These are phyloP conservation scores for Rhizoctonia solani DNA, from an alignment of 1,284 basidiomycete species.

Conservation along the genomic window DNA sequence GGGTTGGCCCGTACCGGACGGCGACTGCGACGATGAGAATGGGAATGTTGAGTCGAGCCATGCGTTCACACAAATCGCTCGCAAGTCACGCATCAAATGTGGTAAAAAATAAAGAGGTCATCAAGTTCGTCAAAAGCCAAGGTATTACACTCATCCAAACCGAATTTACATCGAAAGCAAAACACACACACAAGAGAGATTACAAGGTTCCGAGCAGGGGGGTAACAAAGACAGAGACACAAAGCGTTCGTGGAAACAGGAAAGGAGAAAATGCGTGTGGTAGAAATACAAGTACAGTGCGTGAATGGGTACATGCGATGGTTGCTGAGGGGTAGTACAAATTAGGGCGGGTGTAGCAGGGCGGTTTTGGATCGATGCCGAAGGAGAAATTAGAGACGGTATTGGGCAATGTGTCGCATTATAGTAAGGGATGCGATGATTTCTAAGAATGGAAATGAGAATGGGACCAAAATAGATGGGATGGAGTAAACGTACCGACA, in stretches of 20 bases:
- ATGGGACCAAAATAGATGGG: background rate
- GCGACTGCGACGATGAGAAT: no score
- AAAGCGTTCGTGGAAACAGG: background rate
- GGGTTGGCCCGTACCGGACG: no score
- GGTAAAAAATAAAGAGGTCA: no score
- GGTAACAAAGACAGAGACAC: background rate
- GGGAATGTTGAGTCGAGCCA: no score
- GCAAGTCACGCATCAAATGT: no score
- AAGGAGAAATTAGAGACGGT: conserved; percentile 14
- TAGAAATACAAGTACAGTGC: background rate
- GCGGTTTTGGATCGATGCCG: background rate
- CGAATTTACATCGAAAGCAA: no score
- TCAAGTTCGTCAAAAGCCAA: no score
- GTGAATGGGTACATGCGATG: background rate
- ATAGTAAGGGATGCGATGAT: conserved; percentile 30
- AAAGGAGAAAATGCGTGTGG: background rate
- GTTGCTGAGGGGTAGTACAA: background rate
- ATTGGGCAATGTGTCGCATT: conserved; percentile 27
- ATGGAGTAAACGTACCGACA: conserved; percentile 1
- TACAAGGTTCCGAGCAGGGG: no score
- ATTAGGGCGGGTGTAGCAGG: background rate
- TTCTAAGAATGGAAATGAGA: conserved; percentile 2
- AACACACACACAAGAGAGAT: no score
- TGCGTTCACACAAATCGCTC: no score
- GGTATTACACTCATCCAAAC: no score